Evolutionary conservation across 1,139 yeast genomes (phyloP), one percentile per base, ranked within the genome.

Genomic region (Waltiozyma solani): DNA sequence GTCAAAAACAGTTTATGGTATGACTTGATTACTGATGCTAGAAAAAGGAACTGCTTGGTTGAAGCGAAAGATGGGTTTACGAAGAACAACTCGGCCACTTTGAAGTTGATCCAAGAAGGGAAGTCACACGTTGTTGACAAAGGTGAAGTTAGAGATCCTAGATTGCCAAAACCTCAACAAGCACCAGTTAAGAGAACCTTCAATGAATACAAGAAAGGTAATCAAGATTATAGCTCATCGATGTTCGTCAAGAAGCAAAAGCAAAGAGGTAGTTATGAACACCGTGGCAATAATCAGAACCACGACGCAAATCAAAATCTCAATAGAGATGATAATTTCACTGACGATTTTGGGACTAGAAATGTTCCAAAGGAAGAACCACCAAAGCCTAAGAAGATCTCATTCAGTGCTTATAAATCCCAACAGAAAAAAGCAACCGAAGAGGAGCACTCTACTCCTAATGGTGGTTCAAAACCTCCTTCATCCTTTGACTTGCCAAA

Each of bases 1-100:
- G 53, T 58, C 15, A 63, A 73, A 41, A 81, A 85, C 52, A 66
- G 64, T 20, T 74, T 84, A 1, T 87, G 96, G 96, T 64, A 59
- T 21, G 67, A 74, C 43, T 63, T 87, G 38, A 66, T 85, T 19
- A 56, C 59, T 1, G 79, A 86, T 63, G 94, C 95, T 0, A 60
- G 62, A 34, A 52, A 58, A 0, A 64, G 95, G 48, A 49, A 57
- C 13, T 53, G 64, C 44, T 46, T 64, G 17, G 50, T 51, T 15
- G 44, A 46, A 9, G 66, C 62, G 2, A 48, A 45, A 20, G 44
- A 53, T 5, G 70, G 70, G 1, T 64, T 64, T 40, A 47, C 66
- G 21, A 45, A 41, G 32, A 15, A 20, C 27, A 8, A 21, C 20
- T 17, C 14, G 19, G 30, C 10, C 29, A 10, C 18, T 11, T 13